Evolutionary conservation across 2,329 filamentous ascomycete genomes (phyloP), one percentile per base, ranked within the genome.

Genomic region (Grosmannia serpens): DNA sequence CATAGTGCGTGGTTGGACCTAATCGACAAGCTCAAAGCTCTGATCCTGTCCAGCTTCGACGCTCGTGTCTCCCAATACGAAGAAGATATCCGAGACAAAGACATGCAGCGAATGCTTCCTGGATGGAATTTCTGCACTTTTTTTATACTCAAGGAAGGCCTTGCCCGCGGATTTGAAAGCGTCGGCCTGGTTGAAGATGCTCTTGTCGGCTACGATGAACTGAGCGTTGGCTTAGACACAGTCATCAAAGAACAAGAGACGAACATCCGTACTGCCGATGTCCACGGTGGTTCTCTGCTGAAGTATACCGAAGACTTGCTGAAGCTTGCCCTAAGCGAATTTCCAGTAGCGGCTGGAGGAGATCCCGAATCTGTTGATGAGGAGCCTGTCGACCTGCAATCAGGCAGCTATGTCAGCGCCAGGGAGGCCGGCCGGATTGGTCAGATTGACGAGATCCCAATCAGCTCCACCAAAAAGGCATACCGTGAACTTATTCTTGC

Each of bases 41-140:
- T 91, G 29, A 96, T 99, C 56, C 75, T 99, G 29, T 82, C 83
- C 7, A 95, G 91, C 1, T 99, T 99, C 68, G 92, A 97, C 72
- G 79, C 86, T 65, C 84, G 94, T 10, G 94, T 99, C 1, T 85
- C 83, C 24, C 92, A 97, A 67, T 99, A 99, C 70, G 94, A 99
- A 71, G 91, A 96, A 60, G 94, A 99, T 65, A 96, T 99, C 64
- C 88, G 89, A 62, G 94, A 96, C 70, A 94, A 91, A 67, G 92
- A 97, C 65, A 82, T 86, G 0, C 91, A 97, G 70, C 82, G 92
- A 53, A 85, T 78, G 38, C 74, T 99, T 22, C 94, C 94, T 0
- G 94, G 94, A 0, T 99, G 94, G 94, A 99, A 99, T 68, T 99
- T 99, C 69, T 97, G 94, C 72, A 99, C 94, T 0, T 99, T 99